Conservation (phyloP, 2,329 filamentous ascomycete species). For the Colletotrichum sp. region DNA sequence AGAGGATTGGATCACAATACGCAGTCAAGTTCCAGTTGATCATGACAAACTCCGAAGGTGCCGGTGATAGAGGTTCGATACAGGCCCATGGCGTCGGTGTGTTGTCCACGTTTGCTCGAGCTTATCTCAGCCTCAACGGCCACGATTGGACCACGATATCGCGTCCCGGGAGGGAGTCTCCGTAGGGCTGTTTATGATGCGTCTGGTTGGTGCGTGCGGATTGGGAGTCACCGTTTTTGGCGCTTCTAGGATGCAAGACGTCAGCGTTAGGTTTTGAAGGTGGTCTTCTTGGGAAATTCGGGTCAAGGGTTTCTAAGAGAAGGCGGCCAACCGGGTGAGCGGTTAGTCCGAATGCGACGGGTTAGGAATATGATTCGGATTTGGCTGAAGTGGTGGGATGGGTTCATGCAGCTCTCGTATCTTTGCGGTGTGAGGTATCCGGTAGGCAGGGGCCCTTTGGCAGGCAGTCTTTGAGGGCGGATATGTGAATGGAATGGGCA, state of each 20-base stretch:
- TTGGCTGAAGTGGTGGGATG: neutral
- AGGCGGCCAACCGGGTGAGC: neutral
- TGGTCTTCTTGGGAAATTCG: neutral
- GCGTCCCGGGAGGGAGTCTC: neutral
- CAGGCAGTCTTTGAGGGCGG: neutral
- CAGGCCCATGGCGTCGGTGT: neutral
- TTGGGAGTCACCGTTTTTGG: neutral
- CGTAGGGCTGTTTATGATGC: neutral
- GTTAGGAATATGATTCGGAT: neutral
- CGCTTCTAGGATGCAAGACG: neutral
- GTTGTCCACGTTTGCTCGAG: neutral
- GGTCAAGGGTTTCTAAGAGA: neutral
- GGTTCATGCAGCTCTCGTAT: neutral
- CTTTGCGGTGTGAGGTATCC: neutral
- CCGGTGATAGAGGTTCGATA: neutral
- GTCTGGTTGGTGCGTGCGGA: neutral
- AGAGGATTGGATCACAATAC: neutral
- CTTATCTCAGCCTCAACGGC: conserved; percentile 3
- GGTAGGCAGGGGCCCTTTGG: neutral
- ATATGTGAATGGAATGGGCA: neutral
- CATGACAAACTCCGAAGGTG: neutral
- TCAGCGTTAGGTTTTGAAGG: neutral
- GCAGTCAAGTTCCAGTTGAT: neutral
- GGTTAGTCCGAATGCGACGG: neutral
- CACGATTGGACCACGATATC: neutral